Conservation (phyloP, 2,329 filamentous ascomycete species). For the Herpotrichia juniperi region DNA sequence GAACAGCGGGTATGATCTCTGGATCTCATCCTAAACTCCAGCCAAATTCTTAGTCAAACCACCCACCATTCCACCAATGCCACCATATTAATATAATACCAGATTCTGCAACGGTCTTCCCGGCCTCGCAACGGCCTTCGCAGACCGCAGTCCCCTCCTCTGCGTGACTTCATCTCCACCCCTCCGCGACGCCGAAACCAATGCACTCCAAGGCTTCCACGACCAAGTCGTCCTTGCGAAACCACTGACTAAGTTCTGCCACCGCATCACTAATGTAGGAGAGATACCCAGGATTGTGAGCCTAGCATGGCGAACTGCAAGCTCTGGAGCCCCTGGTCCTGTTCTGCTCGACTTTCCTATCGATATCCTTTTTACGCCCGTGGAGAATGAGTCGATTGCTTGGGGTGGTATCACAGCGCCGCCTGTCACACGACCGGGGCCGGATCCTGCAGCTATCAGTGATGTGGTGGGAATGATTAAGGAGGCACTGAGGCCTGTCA, state of each 20-base stretch:
- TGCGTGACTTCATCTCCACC: conserved; percentile 54
- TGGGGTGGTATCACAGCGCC: conserved; percentile 50
- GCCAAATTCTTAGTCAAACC: too few relatives aligned
- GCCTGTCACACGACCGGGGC: conserved; percentile 40
- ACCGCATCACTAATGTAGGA: conserved; percentile 51
- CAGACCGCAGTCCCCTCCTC: conserved; percentile 53
- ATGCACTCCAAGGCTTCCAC: conserved; percentile 54
- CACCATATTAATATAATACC: not conserved
- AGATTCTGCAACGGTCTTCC: conserved; percentile 55
- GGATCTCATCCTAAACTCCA: too few relatives aligned
- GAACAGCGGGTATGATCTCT: conserved; percentile 57
- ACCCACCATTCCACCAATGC: too few relatives aligned
- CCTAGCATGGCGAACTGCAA: conserved; percentile 49
- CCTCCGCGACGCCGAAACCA: conserved; percentile 53
- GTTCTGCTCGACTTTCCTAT: conserved; percentile 49
- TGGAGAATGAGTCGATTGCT: conserved; percentile 43
- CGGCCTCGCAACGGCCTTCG: conserved; percentile 54
- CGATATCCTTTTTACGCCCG: conserved; percentile 51
- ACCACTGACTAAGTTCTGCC: conserved; percentile 54
- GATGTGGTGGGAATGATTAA: conserved; percentile 38
- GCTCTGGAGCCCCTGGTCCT: conserved; percentile 49
- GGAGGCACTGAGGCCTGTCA: conserved; percentile 45
- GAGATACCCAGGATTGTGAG: conserved; percentile 55
- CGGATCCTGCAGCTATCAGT: conserved; percentile 45
- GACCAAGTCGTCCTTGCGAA: conserved; percentile 54